A percentile compares a stretch with the other conserved stretches of the same genome.
These are phyloP conservation scores for Pontederia crassipes DNA, from an alignment of 176 grass and related monocot species.

Conservation along the genomic window DNA sequence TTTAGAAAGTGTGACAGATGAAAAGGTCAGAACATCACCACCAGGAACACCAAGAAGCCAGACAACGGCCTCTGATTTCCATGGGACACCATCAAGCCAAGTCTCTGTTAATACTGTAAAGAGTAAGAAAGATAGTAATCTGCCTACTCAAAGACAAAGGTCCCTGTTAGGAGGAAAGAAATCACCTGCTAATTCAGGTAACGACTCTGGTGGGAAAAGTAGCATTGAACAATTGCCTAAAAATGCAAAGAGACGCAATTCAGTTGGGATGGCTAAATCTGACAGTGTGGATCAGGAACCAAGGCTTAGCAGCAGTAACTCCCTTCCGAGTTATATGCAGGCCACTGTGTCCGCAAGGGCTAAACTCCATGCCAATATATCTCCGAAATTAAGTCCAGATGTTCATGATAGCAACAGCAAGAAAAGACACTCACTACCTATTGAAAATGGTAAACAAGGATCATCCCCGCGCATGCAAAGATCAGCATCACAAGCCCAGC, in stretches of 20 bases:
- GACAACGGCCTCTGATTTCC: constrained; percentile 3
- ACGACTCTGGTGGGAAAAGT: constrained; percentile 11
- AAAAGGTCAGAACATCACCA: not conserved
- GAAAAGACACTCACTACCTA: constrained; percentile 19
- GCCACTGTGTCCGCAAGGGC: constrained; percentile 18
- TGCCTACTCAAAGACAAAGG: constrained; percentile 2
- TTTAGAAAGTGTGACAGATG: not conserved
- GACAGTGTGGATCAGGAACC: constrained; percentile 11
- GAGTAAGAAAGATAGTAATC: constrained; percentile 11
- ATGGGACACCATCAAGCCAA: constrained; percentile 19
- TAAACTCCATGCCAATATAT: constrained; percentile 6
- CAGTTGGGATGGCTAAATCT: not conserved
- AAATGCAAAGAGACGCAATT: constrained; percentile 8
- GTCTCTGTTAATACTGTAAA: constrained; percentile 8
- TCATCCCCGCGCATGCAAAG: constrained; percentile 19
- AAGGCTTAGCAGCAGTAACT: constrained; percentile 10
- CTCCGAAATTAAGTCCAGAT: constrained; percentile 9
- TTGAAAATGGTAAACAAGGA: constrained; percentile 15
- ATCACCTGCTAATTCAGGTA: constrained; percentile 9
- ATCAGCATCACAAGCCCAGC: constrained; percentile 13
- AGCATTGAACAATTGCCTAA: not conserved
- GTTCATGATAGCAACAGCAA: constrained; percentile 6
- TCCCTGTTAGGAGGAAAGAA: constrained; percentile 12
- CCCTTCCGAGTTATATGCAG: constrained; percentile 22
- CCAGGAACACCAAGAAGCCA: constrained; percentile 14